phyloP scores from a whole-genome alignment of 2,329 filamentous ascomycete genomes.

The Sclerotinia spermophila region DNA sequence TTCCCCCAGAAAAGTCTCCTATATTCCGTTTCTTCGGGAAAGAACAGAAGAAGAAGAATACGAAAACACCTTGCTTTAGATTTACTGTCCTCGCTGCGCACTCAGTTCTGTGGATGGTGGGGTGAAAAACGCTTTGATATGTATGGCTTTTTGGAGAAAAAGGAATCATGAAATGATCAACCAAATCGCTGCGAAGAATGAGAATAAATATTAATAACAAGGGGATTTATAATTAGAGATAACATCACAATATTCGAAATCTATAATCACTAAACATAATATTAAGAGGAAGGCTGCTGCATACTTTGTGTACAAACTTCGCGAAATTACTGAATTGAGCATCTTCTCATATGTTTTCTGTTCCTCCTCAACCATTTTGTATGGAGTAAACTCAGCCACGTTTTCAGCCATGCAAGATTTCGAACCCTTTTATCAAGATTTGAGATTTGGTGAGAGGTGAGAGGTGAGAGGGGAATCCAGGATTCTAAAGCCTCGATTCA shows the following conservation, averaged over 20 bases:
- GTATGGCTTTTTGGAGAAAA: background rate
- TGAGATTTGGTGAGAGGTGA: background rate
- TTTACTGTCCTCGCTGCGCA: background rate
- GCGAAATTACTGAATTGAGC: background rate
- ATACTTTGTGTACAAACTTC: background rate
- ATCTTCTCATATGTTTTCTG: background rate
- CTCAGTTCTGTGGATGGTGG: background rate
- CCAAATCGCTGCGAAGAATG: background rate
- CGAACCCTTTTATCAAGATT: background rate
- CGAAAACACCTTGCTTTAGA: background rate
- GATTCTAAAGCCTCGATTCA: background rate
- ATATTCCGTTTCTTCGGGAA: background rate
- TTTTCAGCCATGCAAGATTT: background rate
- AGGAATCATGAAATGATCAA: background rate
- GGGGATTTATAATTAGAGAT: background rate
- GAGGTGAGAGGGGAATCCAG: background rate
- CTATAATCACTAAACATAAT: background rate
- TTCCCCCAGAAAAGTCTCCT: background rate
- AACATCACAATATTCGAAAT: background rate
- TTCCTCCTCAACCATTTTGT: background rate
- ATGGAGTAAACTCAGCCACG: background rate
- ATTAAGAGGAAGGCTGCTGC: background rate
- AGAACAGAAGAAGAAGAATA: background rate
- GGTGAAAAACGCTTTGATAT: background rate
- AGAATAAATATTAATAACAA: background rate